Evolutionary conservation across 768 basidiomycete genomes (phyloP), one percentile per base, ranked within the genome.

Genomic region (Pleurotus citrinopileatus): DNA sequence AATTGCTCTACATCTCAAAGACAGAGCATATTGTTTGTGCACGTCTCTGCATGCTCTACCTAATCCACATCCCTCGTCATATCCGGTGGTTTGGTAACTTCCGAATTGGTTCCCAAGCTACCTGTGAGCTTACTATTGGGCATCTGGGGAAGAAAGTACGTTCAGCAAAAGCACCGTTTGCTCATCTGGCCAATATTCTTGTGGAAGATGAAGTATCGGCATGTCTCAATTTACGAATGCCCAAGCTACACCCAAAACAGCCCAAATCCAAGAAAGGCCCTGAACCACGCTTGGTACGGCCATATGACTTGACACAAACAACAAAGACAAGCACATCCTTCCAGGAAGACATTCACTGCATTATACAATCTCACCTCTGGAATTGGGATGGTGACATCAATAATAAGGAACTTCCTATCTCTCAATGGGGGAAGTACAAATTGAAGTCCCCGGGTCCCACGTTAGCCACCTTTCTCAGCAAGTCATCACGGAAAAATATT

Each of bases 1-100:
- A 73, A 48, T 20, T 15, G 2, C 42, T 70, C 0, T 71, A 71
- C 54, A 55, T 71, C 55, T 63, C 3, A 3, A 48, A 59, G 1
- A 55, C 65, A 8, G 57, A 60, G 27, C 64, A 65, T 15, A 63
- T 69, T n/a, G 37, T 22, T 1, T 53, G 66, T 9, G 53, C 52
- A 10, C 50, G 64, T 4, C 56, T 72, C 3, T 72, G 68, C 36
- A 48, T 72, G 2, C 70, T 71, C 42, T 69, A 72, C 46, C 57
- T 71, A 1, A 62, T 69, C 38, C 70, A 72, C 45, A 42, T 71
- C n/a, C 69, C 69, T 34, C 37, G 53, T 2, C 70, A 73, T 44
- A 70, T 72, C 13, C 7, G 53, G 15, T 73, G 67, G 66, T 64
- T 68, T 65, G 70, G 70, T 5, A 70, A 69, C 6, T 63, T 73